Conservation (phyloP, 306 rosid genomes). For the Malus sieversii region DNA sequence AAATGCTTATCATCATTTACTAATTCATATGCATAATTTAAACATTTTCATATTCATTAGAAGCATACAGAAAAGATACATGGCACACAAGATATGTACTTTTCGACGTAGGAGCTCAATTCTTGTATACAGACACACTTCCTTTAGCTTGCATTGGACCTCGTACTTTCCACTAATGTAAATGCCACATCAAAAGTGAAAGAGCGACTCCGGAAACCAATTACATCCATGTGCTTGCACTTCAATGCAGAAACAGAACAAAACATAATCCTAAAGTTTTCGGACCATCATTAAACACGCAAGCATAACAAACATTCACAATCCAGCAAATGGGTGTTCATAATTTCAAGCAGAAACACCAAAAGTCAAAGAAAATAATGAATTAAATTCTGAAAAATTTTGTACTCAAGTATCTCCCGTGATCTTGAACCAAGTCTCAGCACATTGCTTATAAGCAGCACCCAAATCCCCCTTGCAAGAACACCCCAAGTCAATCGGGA, state of each 20-base stretch:
- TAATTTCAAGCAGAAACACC: too few relatives aligned
- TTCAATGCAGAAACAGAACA: background rate
- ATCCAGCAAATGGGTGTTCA: too few relatives aligned
- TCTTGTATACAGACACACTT: background rate
- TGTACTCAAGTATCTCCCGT: constrained; percentile 41
- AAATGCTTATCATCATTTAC: background rate
- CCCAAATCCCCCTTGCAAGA: constrained; percentile 42
- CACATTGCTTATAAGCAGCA: constrained; percentile 42
- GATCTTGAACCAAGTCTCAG: constrained; percentile 47
- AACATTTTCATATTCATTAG: background rate
- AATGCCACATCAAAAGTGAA: too few relatives aligned
- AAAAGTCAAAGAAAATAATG: too few relatives aligned
- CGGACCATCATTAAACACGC: too few relatives aligned
- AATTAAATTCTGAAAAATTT: background rate
- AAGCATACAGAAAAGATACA: background rate
- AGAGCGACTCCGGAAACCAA: too few relatives aligned
- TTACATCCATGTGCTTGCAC: background rate
- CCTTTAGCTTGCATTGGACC: too few relatives aligned
- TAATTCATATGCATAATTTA: background rate
- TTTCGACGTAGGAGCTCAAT: background rate
- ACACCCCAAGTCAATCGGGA: constrained; percentile 33
- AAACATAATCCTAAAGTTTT: too few relatives aligned
- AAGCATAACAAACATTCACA: too few relatives aligned
- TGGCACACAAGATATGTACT: background rate
- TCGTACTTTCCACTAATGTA: too few relatives aligned